A percentile compares a stretch with the other conserved stretches of the same genome.
Conservation (phyloP, 75 land plant species). For the Pinus taeda region DNA sequence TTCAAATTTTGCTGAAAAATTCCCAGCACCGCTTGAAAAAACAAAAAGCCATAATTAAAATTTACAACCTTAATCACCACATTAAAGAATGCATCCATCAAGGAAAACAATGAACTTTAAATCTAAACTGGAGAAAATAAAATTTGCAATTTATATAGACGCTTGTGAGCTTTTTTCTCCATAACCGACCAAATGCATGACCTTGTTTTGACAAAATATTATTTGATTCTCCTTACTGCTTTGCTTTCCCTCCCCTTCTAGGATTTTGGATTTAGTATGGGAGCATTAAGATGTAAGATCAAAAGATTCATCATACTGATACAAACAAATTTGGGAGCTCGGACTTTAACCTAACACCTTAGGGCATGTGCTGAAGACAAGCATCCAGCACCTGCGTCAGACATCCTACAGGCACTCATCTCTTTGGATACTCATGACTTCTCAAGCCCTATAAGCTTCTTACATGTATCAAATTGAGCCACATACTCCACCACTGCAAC, state of each 20-base stretch:
- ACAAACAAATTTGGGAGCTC: no score
- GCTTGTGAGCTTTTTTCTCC: not conserved
- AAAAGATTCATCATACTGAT: not conserved
- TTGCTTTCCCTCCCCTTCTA: not conserved
- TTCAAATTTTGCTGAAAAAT: not conserved
- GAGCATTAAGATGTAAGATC: not conserved
- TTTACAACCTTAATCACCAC: not conserved
- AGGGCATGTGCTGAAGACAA: not conserved
- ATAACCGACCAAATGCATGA: not conserved
- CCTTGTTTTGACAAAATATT: not conserved
- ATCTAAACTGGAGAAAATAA: not conserved
- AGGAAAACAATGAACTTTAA: not conserved
- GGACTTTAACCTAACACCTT: no score
- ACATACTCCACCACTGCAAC: no score
- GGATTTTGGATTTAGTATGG: not conserved
- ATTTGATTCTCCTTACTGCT: not conserved
- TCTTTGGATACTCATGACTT: not conserved
- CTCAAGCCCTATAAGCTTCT: no score
- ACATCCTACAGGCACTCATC: not conserved
- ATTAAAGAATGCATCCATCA: not conserved
- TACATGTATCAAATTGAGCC: no score
- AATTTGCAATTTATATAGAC: not conserved
- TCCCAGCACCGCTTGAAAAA: not conserved
- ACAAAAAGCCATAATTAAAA: not conserved
- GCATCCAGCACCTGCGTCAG: not conserved